Percentiles rank a stretch among this genome's conserved stretches.
These are phyloP conservation scores for Wickerhamomyces chambardii DNA, from an alignment of 805 yeast genomes.

Conservation along the genomic window DNA sequence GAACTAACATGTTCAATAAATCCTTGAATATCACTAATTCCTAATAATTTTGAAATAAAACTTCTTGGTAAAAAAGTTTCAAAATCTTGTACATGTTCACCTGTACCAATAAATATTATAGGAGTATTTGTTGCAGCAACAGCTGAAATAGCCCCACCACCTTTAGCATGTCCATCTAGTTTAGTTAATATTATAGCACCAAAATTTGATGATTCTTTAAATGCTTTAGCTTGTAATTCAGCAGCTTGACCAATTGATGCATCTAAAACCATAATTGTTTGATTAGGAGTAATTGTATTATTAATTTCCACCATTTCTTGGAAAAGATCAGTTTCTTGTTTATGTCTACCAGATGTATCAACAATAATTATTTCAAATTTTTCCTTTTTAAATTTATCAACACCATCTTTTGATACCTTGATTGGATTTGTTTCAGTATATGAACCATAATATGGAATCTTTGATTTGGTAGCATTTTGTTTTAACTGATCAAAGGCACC, in stretches of 20 bases:
- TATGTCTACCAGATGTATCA: constrained; percentile 97
- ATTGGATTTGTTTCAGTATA: constrained; percentile 96
- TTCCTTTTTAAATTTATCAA: constrained; percentile 81
- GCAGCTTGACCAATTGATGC: constrained; percentile 99
- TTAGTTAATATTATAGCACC: constrained; percentile 94
- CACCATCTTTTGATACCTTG: constrained; percentile 86
- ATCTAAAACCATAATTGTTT: constrained; percentile 95
- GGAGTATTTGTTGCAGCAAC: constrained; percentile 97
- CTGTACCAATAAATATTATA: constrained; percentile 93
- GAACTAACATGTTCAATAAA: constrained; percentile 90
- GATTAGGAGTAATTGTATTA: constrained; percentile 83
- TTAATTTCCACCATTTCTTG: constrained; percentile 93
- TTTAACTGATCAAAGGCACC: constrained; percentile 99
- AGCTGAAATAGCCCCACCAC: constrained; percentile 99
- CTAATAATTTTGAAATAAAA: constrained; percentile 84
- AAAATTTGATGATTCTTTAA: constrained; percentile 86
- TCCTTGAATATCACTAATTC: constrained; percentile 93
- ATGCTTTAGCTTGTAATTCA: constrained; percentile 88
- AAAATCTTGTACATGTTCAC: constrained; percentile 91
- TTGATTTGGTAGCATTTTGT: constrained; percentile 93
- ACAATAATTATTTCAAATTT: constrained; percentile 90
- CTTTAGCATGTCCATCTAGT: constrained; percentile 98
- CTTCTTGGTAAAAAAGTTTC: constrained; percentile 87
- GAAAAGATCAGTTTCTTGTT: constrained; percentile 86
- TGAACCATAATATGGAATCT: constrained; percentile 90